These are phyloP conservation scores for Lentinus brumalis DNA, from an alignment of 768 basidiomycete species.

Conservation along the genomic window DNA sequence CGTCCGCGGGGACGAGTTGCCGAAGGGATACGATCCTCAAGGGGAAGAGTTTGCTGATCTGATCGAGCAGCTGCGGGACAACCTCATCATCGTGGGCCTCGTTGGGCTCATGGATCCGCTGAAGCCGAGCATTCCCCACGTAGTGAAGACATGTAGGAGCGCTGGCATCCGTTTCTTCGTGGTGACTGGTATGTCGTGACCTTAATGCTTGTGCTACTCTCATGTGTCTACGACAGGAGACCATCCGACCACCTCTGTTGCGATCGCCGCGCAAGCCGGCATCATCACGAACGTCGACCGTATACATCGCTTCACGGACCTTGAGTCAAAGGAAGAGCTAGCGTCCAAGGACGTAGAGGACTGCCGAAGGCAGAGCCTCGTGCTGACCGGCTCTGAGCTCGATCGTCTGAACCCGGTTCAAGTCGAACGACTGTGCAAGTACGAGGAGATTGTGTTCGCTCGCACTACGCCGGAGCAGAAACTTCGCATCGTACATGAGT, in stretches of 20 bases:
- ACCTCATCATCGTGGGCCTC: constrained; percentile 56
- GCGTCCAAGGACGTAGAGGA: constrained; percentile 18
- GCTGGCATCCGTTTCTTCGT: constrained; percentile 65
- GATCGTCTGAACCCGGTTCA: constrained; percentile 17
- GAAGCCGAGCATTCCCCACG: constrained; percentile 52
- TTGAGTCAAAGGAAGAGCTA: constrained; percentile 30
- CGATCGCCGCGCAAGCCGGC: constrained; percentile 64
- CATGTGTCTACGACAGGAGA: constrained; percentile 38
- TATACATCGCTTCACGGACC: constrained; percentile 23
- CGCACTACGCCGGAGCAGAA: constrained; percentile 65
- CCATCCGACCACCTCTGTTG: constrained; percentile 56
- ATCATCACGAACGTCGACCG: constrained; percentile 47
- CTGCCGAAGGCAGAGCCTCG: constrained; percentile 34
- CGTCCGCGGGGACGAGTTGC: constrained; percentile 34
- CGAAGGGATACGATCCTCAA: constrained; percentile 32
- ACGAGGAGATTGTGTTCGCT: constrained; percentile 57
- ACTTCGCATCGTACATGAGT: constrained; percentile 58
- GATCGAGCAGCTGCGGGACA: constrained; percentile 41
- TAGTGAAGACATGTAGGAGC: constrained; percentile 47
- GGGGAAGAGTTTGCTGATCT: constrained; percentile 42
- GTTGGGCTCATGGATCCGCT: constrained; percentile 61
- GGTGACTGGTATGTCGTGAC: constrained; percentile 46
- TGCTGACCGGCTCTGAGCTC: constrained; percentile 42
- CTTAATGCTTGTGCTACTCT: not conserved
- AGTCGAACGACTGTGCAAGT: constrained; percentile 28